Percentiles rank a stretch among this genome's conserved stretches.
These are phyloP conservation scores for Chlorencoelia australis DNA, from an alignment of 2,329 filamentous ascomycete species.

Conservation along the genomic window DNA sequence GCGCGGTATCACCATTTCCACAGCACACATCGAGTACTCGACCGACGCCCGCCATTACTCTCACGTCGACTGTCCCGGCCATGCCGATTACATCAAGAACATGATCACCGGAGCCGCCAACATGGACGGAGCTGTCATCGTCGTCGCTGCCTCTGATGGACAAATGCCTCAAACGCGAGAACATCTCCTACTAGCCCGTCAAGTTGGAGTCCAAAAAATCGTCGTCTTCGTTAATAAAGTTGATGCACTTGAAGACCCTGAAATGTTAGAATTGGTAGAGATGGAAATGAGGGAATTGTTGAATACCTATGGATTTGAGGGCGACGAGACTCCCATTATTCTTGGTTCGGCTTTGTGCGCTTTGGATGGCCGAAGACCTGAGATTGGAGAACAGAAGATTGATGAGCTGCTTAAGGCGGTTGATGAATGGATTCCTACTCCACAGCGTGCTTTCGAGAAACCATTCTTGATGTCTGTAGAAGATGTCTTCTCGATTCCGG, in stretches of 20 bases:
- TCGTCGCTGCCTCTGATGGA: conserved; percentile 94
- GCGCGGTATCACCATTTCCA: conserved; percentile 99
- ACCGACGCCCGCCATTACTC: conserved; percentile 95
- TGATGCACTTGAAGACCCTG: conserved; percentile 91
- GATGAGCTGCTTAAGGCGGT: conserved; percentile 85
- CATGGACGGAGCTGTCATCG: conserved; percentile 99
- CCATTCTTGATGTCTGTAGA: conserved; percentile 99
- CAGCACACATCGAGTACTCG: conserved; percentile 95
- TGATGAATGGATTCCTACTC: conserved; percentile 93
- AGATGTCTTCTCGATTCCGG: conserved; percentile 81
- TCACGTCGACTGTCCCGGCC: conserved; percentile 98
- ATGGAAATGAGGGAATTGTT: conserved; percentile 99
- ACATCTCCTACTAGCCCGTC: conserved; percentile 92
- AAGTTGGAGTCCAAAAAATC: conserved; percentile 96
- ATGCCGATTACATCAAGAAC: conserved; percentile 99
- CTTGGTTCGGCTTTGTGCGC: conserved; percentile 95
- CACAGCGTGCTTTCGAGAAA: conserved; percentile 89
- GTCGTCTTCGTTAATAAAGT: conserved; percentile 99
- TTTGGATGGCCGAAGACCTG: conserved; percentile 73
- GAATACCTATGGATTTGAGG: conserved; percentile 87
- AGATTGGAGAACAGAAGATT: conserved; percentile 81
- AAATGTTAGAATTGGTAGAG: conserved; percentile 99
- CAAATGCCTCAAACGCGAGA: conserved; percentile 99
- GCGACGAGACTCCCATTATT: conserved; percentile 93
- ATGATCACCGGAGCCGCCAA: conserved; percentile 99